Evolutionary conservation across 768 basidiomycete genomes (phyloP).

Genomic region (Boletales sp.): DNA sequence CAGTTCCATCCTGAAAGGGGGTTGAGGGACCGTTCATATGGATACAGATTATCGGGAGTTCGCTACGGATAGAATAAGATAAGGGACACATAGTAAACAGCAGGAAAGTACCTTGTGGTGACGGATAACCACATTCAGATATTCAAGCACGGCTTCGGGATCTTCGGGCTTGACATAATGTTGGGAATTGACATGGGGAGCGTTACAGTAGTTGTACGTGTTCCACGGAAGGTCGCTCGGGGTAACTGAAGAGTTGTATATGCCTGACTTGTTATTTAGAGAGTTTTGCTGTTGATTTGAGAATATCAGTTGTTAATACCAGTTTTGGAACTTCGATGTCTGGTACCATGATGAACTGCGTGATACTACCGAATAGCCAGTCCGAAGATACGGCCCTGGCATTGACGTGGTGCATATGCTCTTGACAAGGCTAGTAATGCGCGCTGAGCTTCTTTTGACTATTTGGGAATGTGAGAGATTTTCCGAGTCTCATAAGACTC

Average conservation of each 20-base stretch:
- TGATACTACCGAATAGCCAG: background rate
- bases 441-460: too few relatives aligned
- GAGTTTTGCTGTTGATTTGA: conserved; percentile 5
- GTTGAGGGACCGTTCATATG: conserved; percentile 40
- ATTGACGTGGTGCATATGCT: too few relatives aligned
- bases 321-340: background rate
- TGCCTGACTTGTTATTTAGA: conserved; percentile 18
- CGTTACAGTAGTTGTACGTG: conserved; percentile 54
- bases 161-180: conserved; percentile 35
- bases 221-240: conserved; percentile 42
- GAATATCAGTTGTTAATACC: background rate
- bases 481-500: too few relatives aligned
- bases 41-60: conserved; percentile 49
- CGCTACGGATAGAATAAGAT: conserved; percentile 26
- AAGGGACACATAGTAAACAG: background rate
- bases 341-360: conserved; percentile 5
- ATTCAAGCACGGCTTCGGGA: conserved; percentile 33
- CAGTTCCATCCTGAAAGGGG: conserved; percentile 40
- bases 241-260: conserved; percentile 45
- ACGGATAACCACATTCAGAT: conserved; percentile 41
- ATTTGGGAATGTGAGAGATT: too few relatives aligned
- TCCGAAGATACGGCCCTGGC: background rate
- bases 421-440: too few relatives aligned
- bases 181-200: conserved; percentile 40
- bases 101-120: conserved; percentile 44